Evolutionary conservation across 352 stramenopile species (phyloP).

Genomic region (Aphanomyces cochlioides): DNA sequence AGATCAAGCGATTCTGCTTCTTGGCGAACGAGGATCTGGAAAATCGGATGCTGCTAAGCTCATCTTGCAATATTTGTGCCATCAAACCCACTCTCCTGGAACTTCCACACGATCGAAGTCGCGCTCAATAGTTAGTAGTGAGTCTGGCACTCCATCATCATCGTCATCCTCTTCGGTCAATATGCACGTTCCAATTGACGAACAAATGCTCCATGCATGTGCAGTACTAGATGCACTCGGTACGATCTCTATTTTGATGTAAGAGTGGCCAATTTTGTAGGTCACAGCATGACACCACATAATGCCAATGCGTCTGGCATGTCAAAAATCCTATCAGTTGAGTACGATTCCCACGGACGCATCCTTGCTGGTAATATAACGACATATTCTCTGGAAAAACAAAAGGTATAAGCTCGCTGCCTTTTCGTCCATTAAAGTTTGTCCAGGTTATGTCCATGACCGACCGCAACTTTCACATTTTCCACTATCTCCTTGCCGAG

Average conservation of each 20-base stretch:
- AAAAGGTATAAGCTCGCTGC: not conserved
- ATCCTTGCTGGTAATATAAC: constrained; percentile 78
- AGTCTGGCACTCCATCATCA: no score
- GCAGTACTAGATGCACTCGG: constrained; percentile 74
- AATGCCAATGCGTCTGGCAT: constrained; percentile 76
- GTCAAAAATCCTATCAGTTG: constrained; percentile 79
- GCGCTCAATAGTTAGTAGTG: constrained; percentile 3
- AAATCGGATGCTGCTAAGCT: constrained; percentile 80
- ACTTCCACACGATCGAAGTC: constrained; percentile 19
- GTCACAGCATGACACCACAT: constrained; percentile 52
- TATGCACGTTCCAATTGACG: constrained; percentile 64
- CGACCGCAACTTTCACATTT: constrained; percentile 92
- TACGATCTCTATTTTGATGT: not conserved
- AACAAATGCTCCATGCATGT: constrained; percentile 79
- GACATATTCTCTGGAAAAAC: constrained; percentile 76
- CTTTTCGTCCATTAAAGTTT: not conserved
- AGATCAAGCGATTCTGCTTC: constrained; percentile 72
- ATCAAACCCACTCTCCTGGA: constrained; percentile 30
- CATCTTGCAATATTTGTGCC: constrained; percentile 78
- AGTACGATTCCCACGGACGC: constrained; percentile 72
- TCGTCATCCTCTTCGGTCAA: not conserved
- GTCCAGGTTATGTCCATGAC: constrained; percentile 75
- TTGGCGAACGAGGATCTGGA: constrained; percentile 65
- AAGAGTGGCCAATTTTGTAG: not conserved
- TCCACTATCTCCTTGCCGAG: constrained; percentile 87